A percentile compares a stretch with the other conserved stretches of the same genome.
These are phyloP conservation scores for Pseudohalonectria lignicola DNA, from an alignment of 2,329 filamentous ascomycete species.

Conservation along the genomic window DNA sequence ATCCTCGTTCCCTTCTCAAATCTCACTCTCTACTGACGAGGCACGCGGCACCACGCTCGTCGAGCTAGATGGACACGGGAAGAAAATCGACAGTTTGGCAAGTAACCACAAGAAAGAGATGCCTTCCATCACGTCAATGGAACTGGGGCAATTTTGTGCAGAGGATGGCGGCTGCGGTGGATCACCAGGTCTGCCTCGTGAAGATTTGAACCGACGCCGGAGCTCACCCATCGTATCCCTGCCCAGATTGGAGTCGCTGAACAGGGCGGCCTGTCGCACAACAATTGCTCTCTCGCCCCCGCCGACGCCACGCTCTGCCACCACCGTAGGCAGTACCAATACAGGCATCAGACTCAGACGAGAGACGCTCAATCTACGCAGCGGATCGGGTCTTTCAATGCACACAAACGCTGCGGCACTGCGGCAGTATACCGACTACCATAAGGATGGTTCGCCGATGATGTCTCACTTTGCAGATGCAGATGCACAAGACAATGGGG, in stretches of 20 bases:
- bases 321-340: too few species aligned
- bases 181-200: background rate
- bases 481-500: too few species aligned
- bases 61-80: too few species aligned
- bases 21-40: too few species aligned
- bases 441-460: slow-evolving; percentile 23
- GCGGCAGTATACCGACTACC: slow-evolving; percentile 35
- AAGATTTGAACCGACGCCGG: background rate
- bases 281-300: slow-evolving; percentile 13
- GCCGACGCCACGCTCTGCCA: slow-evolving; percentile 9
- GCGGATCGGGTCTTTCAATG: slow-evolving; percentile 32
- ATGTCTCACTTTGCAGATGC: slow-evolving; percentile 9
- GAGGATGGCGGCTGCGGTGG: too few species aligned
- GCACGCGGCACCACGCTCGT: too few species aligned
- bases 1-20: too few species aligned
- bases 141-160: too few species aligned
- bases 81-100: too few species aligned
- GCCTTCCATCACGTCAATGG: too few species aligned
- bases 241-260: background rate
- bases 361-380: slow-evolving; percentile 21
- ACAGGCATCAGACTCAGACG: slow-evolving; percentile 6
- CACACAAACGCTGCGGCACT: slow-evolving; percentile 31
- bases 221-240: background rate
- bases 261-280: background rate
- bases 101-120: too few species aligned